These are phyloP conservation scores for Hippophae gyantsensis DNA, from an alignment of 306 rosid species.

Conservation along the genomic window DNA sequence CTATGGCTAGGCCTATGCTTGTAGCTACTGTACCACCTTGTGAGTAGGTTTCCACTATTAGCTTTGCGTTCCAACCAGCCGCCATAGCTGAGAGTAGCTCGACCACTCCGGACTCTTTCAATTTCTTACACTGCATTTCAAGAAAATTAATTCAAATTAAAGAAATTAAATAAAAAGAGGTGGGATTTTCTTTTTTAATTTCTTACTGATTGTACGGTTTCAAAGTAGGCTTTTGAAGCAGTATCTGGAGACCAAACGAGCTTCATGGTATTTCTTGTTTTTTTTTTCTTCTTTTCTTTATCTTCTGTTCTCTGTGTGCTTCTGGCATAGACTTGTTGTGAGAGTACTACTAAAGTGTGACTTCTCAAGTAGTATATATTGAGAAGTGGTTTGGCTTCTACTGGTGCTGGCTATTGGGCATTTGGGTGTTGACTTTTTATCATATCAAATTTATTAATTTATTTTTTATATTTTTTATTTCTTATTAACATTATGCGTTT, in stretches of 20 bases:
- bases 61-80: slow-evolving; percentile 72
- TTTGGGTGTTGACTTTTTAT: no score
- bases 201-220: slow-evolving; percentile 72
- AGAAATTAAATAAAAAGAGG: not conserved
- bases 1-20: slow-evolving; percentile 67
- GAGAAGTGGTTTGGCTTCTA: no score
- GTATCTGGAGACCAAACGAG: slow-evolving; percentile 88
- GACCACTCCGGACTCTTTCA: slow-evolving; percentile 57
- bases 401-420: no score
- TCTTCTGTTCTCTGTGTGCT: no score
- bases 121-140: slow-evolving; percentile 33
- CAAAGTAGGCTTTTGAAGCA: slow-evolving; percentile 66
- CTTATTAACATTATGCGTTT: no score
- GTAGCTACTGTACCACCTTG: slow-evolving; percentile 39
- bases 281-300: slow-evolving; percentile 18
- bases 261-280: slow-evolving; percentile 56
- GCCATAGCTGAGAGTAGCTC: slow-evolving; percentile 87
- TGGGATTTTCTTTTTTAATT: no score
- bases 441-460: no score
- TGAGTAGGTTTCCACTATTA: slow-evolving; percentile 60
- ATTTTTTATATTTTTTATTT: no score
- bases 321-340: no score
- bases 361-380: no score
- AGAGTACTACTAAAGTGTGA: no score
- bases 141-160: not conserved